phyloP scores from a whole-genome alignment of 495 filamentous ascomycete genomes.

The Hypoxylon cercidicola region DNA sequence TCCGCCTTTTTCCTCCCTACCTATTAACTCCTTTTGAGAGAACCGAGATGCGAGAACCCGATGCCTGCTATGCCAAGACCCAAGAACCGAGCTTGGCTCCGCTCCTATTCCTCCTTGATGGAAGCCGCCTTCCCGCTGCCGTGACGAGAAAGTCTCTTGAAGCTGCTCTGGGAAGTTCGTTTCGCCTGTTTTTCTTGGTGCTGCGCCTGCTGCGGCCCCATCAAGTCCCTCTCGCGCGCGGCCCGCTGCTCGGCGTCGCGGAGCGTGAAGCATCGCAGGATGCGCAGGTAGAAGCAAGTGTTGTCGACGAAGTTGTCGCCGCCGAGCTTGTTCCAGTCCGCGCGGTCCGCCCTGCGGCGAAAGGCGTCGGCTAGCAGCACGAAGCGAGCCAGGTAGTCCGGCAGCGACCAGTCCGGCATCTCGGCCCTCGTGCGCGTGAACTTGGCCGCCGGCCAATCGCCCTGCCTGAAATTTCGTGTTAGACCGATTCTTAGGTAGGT shows the following conservation, averaged over 20 bases:
- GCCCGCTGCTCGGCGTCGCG: conserved; percentile 32
- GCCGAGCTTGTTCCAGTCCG: conserved; percentile 34
- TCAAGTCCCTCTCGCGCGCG: conserved; percentile 3
- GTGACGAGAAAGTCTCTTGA: conserved; percentile 18
- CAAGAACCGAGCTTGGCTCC: not conserved
- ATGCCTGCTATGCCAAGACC: not conserved
- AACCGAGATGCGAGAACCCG: not conserved
- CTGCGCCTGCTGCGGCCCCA: not conserved
- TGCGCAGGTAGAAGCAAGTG: conserved; percentile 36
- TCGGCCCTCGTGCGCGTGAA: conserved; percentile 23
- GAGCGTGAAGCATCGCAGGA: conserved; percentile 40
- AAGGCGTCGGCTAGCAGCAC: conserved; percentile 38
- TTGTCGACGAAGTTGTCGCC: conserved; percentile 26
- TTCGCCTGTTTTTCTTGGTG: not conserved
- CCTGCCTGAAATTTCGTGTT: conserved; percentile 7
- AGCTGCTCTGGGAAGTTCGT: conserved; percentile 14
- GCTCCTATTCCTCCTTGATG: not conserved
- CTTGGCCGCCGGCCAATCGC: conserved; percentile 20
- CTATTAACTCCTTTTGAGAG: not conserved
- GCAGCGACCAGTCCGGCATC: conserved; percentile 37
- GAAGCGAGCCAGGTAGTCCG: conserved; percentile 38
- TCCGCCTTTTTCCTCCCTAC: too few species aligned
- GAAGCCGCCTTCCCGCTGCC: conserved; percentile 14
- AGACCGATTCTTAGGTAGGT: too few species aligned
- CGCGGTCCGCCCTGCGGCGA: conserved; percentile 26